A percentile compares a stretch with the other conserved stretches of the same genome.
phyloP scores from a whole-genome alignment of 202 grass and related monocot species.

The Setaria italica region DNA sequence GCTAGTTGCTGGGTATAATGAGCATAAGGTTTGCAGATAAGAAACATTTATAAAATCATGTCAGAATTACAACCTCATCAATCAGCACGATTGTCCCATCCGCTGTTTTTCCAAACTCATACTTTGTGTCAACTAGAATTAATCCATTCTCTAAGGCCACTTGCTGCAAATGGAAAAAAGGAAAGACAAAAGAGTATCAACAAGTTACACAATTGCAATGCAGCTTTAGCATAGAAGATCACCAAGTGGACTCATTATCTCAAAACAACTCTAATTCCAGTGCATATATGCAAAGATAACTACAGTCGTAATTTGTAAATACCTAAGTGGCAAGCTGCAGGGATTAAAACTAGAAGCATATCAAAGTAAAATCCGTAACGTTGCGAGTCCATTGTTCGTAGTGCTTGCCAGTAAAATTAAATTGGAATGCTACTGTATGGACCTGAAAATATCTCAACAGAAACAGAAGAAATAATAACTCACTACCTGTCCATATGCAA shows the following conservation, averaged over 20 bases:
- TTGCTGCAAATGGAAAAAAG: slow-evolving; percentile 66
- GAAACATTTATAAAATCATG: slow-evolving; percentile 21
- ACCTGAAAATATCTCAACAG: slow-evolving; percentile 13
- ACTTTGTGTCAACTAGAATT: slow-evolving; percentile 92
- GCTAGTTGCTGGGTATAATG: not conserved
- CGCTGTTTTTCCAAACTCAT: slow-evolving; percentile 90
- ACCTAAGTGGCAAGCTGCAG: not conserved
- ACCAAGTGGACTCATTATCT: not conserved
- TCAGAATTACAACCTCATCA: slow-evolving; percentile 74
- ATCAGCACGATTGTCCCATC: slow-evolving; percentile 91
- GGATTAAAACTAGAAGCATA: not conserved
- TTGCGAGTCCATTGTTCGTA: not conserved
- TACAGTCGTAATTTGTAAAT: not conserved
- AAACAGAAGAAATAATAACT: not conserved
- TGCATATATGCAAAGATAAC: slow-evolving; percentile 2
- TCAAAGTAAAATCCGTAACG: not conserved
- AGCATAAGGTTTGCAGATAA: not conserved
- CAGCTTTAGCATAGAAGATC: not conserved
- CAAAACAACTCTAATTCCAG: slow-evolving; percentile 19
- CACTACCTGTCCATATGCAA: slow-evolving; percentile 80
- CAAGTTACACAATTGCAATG: not conserved
- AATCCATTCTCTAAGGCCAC: slow-evolving; percentile 84
- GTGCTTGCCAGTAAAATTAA: not conserved
- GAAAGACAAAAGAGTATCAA: slow-evolving; percentile 27
- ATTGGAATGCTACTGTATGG: not conserved